Percentiles rank a stretch among this genome's conserved stretches.
Evolutionary conservation across 352 stramenopile species (phyloP).

Genomic region (Globisporangium echinulatum): DNA sequence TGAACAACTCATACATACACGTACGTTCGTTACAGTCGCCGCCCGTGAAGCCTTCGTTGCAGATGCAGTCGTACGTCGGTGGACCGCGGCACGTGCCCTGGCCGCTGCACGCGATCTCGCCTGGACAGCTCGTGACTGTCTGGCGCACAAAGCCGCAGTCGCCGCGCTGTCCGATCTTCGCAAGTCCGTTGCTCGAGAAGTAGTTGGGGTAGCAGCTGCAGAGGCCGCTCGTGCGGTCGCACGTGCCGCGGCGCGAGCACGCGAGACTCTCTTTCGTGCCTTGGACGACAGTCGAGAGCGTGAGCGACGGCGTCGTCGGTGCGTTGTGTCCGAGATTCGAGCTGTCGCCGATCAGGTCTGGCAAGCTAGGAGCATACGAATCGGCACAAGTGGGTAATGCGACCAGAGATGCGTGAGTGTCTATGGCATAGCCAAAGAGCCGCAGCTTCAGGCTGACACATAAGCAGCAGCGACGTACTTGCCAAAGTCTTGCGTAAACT

Average conservation of each 20-base stretch:
- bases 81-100: constrained; percentile 63
- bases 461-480: constrained; percentile 27
- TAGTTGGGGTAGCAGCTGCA: constrained; percentile 86
- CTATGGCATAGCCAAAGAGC: no score
- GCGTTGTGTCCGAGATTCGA: constrained; percentile 43
- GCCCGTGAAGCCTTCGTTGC: constrained; percentile 67
- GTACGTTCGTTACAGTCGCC: constrained; percentile 64
- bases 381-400: background rate
- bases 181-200: constrained; percentile 78
- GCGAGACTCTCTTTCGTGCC: constrained; percentile 86
- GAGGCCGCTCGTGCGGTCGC: constrained; percentile 61
- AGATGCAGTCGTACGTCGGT: constrained; percentile 75
- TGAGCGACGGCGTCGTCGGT: constrained; percentile 33
- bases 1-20: background rate
- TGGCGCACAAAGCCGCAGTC: constrained; percentile 86
- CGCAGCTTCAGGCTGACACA: no score
- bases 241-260: constrained; percentile 84
- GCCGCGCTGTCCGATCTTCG: constrained; percentile 73
- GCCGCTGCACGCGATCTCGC: constrained; percentile 68
- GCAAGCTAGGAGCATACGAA: constrained; percentile 23
- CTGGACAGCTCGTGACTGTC: constrained; percentile 58
- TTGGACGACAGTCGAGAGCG: constrained; percentile 47
- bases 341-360: constrained; percentile 51
- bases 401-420: background rate
- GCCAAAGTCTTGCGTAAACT: constrained; percentile 75